Conservation (phyloP, 805 yeast species). For the Ogataea nakhonphanomensis region DNA sequence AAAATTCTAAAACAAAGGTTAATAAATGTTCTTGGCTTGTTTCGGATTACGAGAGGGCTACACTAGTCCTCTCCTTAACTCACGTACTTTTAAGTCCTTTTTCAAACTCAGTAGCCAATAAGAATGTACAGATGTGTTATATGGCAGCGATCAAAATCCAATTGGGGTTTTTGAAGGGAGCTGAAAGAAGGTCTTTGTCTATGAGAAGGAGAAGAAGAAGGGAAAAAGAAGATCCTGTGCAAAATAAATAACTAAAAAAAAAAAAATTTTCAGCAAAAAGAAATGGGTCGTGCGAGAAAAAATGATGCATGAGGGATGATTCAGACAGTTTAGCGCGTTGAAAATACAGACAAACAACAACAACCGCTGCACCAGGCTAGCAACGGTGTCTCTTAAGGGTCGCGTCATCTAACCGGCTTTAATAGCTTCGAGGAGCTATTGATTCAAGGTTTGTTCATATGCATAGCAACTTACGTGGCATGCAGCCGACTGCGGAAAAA, state of each 20-base stretch:
- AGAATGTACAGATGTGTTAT: background rate
- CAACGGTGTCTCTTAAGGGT: background rate
- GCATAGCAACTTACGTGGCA: constrained; percentile 13
- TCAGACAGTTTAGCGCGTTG: background rate
- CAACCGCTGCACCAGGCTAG: background rate
- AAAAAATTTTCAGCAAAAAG: constrained; percentile 11
- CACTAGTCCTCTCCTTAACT: constrained; percentile 9
- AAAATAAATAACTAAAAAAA: constrained; percentile 6
- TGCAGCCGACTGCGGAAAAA: constrained; percentile 8
- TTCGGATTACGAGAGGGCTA: constrained; percentile 2
- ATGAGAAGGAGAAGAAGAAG: constrained; percentile 36
- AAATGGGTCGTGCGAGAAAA: constrained; percentile 10
- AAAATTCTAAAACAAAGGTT: constrained; percentile 1
- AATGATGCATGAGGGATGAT: background rate
- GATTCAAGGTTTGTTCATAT: constrained; percentile 2
- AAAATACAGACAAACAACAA: background rate
- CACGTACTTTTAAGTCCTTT: constrained; percentile 10
- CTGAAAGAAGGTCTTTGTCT: constrained; percentile 34
- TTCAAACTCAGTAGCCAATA: constrained; percentile 13
- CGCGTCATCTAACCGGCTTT: constrained; percentile 1
- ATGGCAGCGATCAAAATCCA: constrained; percentile 16
- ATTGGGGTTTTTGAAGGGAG: constrained; percentile 14
- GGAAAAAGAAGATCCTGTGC: constrained; percentile 22
- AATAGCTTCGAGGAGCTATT: background rate
- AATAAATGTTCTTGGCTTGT: constrained; percentile 1